Percentiles rank a stretch among this genome's conserved stretches.
phyloP scores from a whole-genome alignment of 192 early-diverging fungal genomes.

The Coemansia sp. region DNA sequence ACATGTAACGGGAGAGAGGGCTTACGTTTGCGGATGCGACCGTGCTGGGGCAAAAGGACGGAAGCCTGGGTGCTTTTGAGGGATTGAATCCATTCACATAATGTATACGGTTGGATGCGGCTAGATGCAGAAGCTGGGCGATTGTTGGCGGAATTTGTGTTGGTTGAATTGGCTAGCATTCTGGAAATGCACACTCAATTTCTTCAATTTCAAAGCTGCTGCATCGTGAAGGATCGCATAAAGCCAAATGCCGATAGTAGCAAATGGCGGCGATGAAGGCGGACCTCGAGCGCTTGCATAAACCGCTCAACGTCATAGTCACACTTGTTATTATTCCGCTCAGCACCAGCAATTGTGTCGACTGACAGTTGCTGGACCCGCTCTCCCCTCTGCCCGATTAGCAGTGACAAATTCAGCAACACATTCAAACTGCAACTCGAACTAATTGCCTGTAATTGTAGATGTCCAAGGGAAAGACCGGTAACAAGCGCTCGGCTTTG shows the following conservation, averaged over 20 bases:
- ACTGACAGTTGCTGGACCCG: too few relatives aligned
- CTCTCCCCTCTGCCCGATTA: too few relatives aligned
- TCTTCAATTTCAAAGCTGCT: too few relatives aligned
- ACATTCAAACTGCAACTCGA: neutral
- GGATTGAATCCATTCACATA: neutral
- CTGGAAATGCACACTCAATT: too few relatives aligned
- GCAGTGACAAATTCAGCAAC: too few relatives aligned
- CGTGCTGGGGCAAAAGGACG: neutral
- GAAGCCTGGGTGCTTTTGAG: neutral
- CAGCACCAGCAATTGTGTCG: too few relatives aligned
- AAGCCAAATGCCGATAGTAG: too few relatives aligned
- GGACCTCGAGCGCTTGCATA: too few relatives aligned
- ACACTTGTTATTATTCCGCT: too few relatives aligned
- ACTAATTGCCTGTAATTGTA: neutral
- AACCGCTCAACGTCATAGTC: too few relatives aligned
- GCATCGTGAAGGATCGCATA: too few relatives aligned
- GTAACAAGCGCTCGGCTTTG: constrained; percentile 77
- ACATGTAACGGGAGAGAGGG: neutral
- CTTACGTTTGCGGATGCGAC: neutral
- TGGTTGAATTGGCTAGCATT: neutral
- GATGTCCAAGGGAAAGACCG: constrained; percentile 75
- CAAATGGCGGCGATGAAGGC: too few relatives aligned
- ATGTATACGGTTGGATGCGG: neutral
- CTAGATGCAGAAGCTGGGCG: neutral
- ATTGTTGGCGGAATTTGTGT: neutral